A percentile compares a stretch with the other conserved stretches of the same genome.
Conservation (phyloP, 148 eudicot genomes). For the Chenopodium berlandieri region DNA sequence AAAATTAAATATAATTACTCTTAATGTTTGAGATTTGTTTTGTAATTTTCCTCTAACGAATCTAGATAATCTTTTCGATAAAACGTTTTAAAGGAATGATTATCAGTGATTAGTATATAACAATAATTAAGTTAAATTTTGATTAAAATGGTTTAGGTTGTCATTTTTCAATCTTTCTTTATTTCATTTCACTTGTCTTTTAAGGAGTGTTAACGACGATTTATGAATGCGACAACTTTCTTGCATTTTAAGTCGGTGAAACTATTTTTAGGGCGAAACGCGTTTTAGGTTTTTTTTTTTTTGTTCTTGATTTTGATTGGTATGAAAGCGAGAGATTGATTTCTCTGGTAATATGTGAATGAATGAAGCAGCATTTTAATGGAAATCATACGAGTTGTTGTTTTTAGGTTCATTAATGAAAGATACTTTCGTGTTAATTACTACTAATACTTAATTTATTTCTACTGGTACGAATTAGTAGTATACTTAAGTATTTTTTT, state of each 20-base stretch:
- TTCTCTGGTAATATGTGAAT: background rate
- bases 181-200: conserved; percentile 9
- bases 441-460: background rate
- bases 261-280: background rate
- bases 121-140: background rate
- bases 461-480: background rate
- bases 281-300: conserved; percentile 7
- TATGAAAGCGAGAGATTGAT: too few relatives aligned
- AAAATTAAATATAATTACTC: background rate
- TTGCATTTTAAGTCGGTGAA: conserved; percentile 27
- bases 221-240: conserved; percentile 17
- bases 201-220: conserved; percentile 16
- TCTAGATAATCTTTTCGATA: background rate
- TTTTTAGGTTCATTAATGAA: background rate
- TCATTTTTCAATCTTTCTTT: background rate
- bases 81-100: background rate
- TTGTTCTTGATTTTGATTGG: too few relatives aligned
- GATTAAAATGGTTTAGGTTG: background rate
- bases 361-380: background rate
- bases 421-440: conserved; percentile 10
- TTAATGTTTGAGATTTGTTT: background rate
- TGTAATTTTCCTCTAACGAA: conserved; percentile 1
- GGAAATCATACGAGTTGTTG: background rate
- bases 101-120: background rate
- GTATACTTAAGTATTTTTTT: background rate